Evolutionary conservation across 1,139 yeast species (phyloP), one percentile per base, ranked within the genome.

Genomic region (Meyerozyma athensensis): DNA sequence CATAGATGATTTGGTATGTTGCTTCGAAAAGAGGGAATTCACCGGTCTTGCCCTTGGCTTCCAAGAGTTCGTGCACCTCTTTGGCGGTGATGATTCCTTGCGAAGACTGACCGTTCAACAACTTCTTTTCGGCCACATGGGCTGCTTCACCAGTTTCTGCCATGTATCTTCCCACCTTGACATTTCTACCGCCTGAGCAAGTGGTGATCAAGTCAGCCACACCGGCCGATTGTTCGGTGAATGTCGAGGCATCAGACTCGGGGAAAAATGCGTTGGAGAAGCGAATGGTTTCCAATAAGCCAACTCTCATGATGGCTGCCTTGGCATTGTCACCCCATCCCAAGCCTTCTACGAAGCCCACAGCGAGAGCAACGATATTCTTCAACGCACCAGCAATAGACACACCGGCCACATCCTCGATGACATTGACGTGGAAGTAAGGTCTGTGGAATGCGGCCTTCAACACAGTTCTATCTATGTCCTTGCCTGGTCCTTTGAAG

Each of bases 251-350:
- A 36, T 56, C 43, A 7, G 74, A 67, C 40, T 65, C 66, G 4
- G 73, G 72, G 63, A 67, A 65, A 42, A 67, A 68, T 22, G 54
- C 58, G 40, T 58, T 56, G 16, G 74, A 65, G 43, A 70, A 70
- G 39, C 59, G 58, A 47, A 70, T 68, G 39, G 61, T 68, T 49
- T 70, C 76, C 41, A 62, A 51, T 38, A 70, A 58, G 3, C 76
- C 76, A 37, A 68, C 63, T 50, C 76, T 58, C 76, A 70, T 70
- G 39, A 70, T 62, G 33, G 75, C 76, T 12, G 74, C 65, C 51
- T 70, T 70, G 36, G 76, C 76, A 45, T 70, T 70, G 51, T 70
- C 76, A 46, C 76, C 76, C 76, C 76, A 70, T 18, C 73, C 73
- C 39, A 60, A 58, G 20, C 76, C 76, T 46, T 68, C 74, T 26